Evolutionary conservation across 176 grass and related monocot genomes (phyloP), one percentile per base, ranked within the genome.

Genomic region (Triticum monococcum): DNA sequence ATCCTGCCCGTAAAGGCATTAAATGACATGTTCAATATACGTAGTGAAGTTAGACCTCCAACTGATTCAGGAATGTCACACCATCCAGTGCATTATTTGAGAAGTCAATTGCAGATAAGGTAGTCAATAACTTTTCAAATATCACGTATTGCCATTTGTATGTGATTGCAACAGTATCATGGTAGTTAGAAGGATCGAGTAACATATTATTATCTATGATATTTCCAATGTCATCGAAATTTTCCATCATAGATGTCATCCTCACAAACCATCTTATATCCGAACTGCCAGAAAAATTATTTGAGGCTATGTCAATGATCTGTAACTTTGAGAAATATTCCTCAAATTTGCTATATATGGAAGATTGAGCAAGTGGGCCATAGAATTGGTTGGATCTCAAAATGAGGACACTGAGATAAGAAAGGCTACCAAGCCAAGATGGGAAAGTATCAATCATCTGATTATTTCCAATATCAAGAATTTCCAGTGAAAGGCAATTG

Each of bases 391-490:
- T 91, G 50, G 89, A 81, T 65, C 82, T 41, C 26, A 91, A 10
- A 7, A 91, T 8, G 43, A 91, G 36, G 7, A 88, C 62, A 48
- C 13, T 40, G 0, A 88, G 68, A 72, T 85, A 16, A 14, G 64
- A 22, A 64, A 91, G 64, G 0, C 23, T 64, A 13, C 62, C 12
- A 11, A 64, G 4, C 62, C 62, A 64, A 64, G 4, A 91, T 50
- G 86, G 86, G 48, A 88, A 88, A 18, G 67, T 76, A 33, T 69
- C 89, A 9, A 4, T 5, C 10, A 88, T 75, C 12, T 2, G 7
- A 84, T 88, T 91, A 2, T 67, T 85, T 35, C 86, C 76, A 6
- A 91, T 61, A 22, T 88, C 75, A 37, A 91, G 86, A 31, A 88
- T 9, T 45, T 77, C 68, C 25, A 91, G 64, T 0, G 4, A 0